Evolutionary conservation across 2,329 filamentous ascomycete genomes (phyloP), one percentile per base, ranked within the genome.

Genomic region (Talaromyces sp.): DNA sequence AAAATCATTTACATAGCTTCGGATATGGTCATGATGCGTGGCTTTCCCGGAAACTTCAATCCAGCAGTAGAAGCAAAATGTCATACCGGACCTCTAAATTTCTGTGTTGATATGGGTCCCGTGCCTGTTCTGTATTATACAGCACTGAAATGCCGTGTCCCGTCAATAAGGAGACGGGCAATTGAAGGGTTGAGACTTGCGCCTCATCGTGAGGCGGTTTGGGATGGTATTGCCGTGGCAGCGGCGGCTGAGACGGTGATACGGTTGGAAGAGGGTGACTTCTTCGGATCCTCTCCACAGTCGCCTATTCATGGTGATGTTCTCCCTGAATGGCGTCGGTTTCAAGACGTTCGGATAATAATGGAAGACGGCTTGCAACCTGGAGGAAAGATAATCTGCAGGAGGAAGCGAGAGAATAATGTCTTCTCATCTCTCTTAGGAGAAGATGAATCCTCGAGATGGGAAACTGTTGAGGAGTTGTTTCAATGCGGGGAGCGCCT

Each of bases 131-230:
- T 65, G 49, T 65, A 65, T 33, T 65, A 65, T 56, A 62, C 41
- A 9, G 63, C 63, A 9, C 49, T 65, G 9, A 65, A 65, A 62
- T 65, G 63, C 9, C 63, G 63, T 31, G 41, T 49, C 3, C 63
- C 58, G 2, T 58, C 49, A n/a, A 41, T 57, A 13, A 50, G 58
- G 8, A 49, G 63, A 31, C 39, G 41, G 13, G 63, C 63, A 1
- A 22, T 65, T 56, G 37, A 41, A 19, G 8, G 27, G 10, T 50
- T 65, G 47, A 49, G 16, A 16, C 24, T 58, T 39, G 63, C 63
- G 14, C 63, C 63, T 16, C 63, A 65, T n/a, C 63, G 63, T 3
- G 63, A 65, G 41, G 63, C 43, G 24, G 57, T 65, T 31, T 65
- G 63, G 63, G 63, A 65, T 57, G 63, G 63, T 2, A 39, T 52